Evolutionary conservation across 1,284 basidiomycete species (phyloP).

Genomic region (Sporisorium sorghi): DNA sequence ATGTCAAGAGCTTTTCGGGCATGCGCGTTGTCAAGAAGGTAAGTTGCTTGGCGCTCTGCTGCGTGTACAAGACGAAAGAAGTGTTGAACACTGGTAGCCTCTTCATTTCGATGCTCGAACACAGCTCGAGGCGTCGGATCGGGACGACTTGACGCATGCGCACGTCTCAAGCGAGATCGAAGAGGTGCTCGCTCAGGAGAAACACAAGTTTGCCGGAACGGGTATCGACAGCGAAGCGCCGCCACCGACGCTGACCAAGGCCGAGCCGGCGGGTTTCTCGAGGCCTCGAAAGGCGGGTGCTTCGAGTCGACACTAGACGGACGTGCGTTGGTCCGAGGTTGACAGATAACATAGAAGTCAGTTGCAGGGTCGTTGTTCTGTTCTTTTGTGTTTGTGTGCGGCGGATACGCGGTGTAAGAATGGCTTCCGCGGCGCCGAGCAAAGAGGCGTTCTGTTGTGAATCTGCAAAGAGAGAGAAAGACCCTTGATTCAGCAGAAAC

Average conservation of each 20-base stretch:
- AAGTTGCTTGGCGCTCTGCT: no score
- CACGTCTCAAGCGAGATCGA: slow-evolving; percentile 37
- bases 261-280: slow-evolving; percentile 23
- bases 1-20: slow-evolving; percentile 49
- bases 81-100: no score
- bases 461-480: no score
- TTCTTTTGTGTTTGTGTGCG: no score
- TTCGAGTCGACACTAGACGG: slow-evolving; percentile 21
- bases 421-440: no score
- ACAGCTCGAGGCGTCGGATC: slow-evolving; percentile 42
- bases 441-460: no score
- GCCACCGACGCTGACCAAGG: slow-evolving; percentile 17
- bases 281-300: slow-evolving; percentile 44
- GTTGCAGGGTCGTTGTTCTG: background rate
- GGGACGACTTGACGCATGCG: slow-evolving; percentile 32
- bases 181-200: slow-evolving; percentile 32
- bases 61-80: no score
- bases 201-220: slow-evolving; percentile 42
- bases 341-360: background rate
- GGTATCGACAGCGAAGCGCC: slow-evolving; percentile 29
- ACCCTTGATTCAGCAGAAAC: no score
- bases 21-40: slow-evolving; percentile 53
- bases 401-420: no score
- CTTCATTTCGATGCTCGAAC: background rate
- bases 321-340: background rate